phyloP scores from a whole-genome alignment of 2,329 filamentous ascomycete species.

The Exophiala sideris region DNA sequence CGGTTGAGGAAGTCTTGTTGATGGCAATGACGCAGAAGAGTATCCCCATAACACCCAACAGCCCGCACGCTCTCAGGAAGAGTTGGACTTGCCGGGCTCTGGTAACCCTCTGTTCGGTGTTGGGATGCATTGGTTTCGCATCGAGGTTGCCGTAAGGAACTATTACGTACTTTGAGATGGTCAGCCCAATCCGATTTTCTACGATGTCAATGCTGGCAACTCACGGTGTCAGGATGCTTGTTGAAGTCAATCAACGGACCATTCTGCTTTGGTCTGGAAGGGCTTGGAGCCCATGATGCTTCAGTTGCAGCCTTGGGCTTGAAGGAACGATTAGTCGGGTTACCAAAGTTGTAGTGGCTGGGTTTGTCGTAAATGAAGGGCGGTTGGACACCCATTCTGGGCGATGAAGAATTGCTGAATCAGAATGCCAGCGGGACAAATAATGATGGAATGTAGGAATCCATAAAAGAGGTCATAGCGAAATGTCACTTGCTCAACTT shows the following conservation, averaged over 20 bases:
- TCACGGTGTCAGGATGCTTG: slow-evolving; percentile 73
- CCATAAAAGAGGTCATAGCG: neutral
- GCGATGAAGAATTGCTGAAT: slow-evolving; percentile 1
- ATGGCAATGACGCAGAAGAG: slow-evolving; percentile 76
- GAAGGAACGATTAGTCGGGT: slow-evolving; percentile 57
- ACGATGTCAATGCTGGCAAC: slow-evolving; percentile 31
- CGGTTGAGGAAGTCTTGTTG: slow-evolving; percentile 59
- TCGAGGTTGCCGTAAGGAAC: slow-evolving; percentile 60
- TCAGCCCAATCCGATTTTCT: neutral
- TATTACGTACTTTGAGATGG: slow-evolving; percentile 43
- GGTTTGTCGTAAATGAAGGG: slow-evolving; percentile 72
- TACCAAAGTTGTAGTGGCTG: slow-evolving; percentile 52
- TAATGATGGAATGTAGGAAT: slow-evolving; percentile 4
- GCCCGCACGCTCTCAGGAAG: slow-evolving; percentile 61
- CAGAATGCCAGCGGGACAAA: neutral
- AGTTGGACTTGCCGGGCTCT: slow-evolving; percentile 68
- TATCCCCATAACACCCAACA: slow-evolving; percentile 67
- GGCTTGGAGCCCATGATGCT: slow-evolving; percentile 67
- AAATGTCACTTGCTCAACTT: neutral
- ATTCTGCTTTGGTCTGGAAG: slow-evolving; percentile 60
- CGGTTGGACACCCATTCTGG: slow-evolving; percentile 54
- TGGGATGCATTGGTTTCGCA: slow-evolving; percentile 64
- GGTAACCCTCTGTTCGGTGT: slow-evolving; percentile 69
- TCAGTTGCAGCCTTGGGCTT: slow-evolving; percentile 84
- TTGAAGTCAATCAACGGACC: slow-evolving; percentile 81